phyloP scores from a whole-genome alignment of 2,329 filamentous ascomycete species.

The Ascochyta clinopodiicola region DNA sequence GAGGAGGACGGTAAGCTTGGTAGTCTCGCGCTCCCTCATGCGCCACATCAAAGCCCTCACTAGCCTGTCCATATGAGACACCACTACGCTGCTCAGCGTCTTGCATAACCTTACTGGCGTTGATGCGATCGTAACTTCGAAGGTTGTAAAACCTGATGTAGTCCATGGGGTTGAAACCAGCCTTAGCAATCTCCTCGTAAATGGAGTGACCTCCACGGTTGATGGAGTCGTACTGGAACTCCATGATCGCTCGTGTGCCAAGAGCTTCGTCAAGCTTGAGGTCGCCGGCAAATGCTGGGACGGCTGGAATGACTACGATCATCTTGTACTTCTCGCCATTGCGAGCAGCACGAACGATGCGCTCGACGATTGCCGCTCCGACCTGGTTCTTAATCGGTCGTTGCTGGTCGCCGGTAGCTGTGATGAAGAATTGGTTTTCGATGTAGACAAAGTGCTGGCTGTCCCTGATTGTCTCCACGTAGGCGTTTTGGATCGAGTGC shows the following conservation, averaged over 20 bases:
- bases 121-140: slow-evolving; percentile 83
- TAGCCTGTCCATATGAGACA: slow-evolving; percentile 71
- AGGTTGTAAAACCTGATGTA: slow-evolving; percentile 89
- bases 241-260: slow-evolving; percentile 84
- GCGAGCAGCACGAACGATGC: slow-evolving; percentile 73
- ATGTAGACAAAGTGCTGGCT: slow-evolving; percentile 79
- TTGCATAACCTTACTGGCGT: slow-evolving; percentile 68
- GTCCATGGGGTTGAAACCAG: slow-evolving; percentile 71
- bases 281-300: slow-evolving; percentile 84
- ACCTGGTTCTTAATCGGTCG: slow-evolving; percentile 78
- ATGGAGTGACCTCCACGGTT: slow-evolving; percentile 79
- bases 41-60: slow-evolving; percentile 67
- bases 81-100: slow-evolving; percentile 68
- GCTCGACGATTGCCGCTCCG: slow-evolving; percentile 78
- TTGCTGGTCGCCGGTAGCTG: slow-evolving; percentile 74
- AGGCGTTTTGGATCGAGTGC: slow-evolving; percentile 88
- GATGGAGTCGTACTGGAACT: slow-evolving; percentile 81
- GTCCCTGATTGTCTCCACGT: slow-evolving; percentile 72
- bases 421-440: slow-evolving; percentile 90
- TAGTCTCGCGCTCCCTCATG: slow-evolving; percentile 51
- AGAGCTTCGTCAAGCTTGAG: slow-evolving; percentile 74
- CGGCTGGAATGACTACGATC: slow-evolving; percentile 78
- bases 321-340: slow-evolving; percentile 73
- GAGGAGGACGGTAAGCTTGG: slow-evolving; percentile 42
- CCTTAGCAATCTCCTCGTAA: slow-evolving; percentile 70